These are phyloP conservation scores for Aegilops umbellulata DNA, from an alignment of 176 grass and related monocot genomes.

Conservation along the genomic window DNA sequence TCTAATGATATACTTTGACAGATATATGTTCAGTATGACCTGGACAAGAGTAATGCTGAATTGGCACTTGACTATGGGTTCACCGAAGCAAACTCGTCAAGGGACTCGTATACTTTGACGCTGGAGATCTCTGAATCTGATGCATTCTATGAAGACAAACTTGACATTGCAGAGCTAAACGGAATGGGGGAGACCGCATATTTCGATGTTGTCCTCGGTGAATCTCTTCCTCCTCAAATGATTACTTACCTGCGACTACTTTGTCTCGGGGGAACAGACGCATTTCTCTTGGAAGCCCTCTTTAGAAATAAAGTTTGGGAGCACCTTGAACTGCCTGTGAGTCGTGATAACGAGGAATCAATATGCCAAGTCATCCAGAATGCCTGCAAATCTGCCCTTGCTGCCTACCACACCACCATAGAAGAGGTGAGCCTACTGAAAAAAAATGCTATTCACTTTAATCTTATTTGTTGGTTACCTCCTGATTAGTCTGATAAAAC, in stretches of 20 bases:
- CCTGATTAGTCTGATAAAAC: constrained; percentile 11
- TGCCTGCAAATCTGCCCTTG: constrained; percentile 85
- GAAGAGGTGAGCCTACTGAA: constrained; percentile 58
- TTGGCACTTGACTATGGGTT: constrained; percentile 87
- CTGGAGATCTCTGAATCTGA: constrained; percentile 86
- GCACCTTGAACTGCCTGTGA: constrained; percentile 88
- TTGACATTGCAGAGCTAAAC: constrained; percentile 87
- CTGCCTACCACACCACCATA: constrained; percentile 64
- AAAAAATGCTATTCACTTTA: constrained; percentile 15
- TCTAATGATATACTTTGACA: constrained; percentile 28
- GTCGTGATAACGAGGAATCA: constrained; percentile 83
- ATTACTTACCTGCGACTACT: constrained; percentile 82
- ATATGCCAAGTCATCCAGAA: constrained; percentile 74
- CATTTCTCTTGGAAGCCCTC: constrained; percentile 89
- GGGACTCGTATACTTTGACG: constrained; percentile 79
- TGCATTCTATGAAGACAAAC: constrained; percentile 89
- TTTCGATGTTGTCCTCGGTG: constrained; percentile 69
- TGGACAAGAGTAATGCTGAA: constrained; percentile 89
- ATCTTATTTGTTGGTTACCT: constrained; percentile 20
- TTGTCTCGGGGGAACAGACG: constrained; percentile 86
- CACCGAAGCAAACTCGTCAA: constrained; percentile 60
- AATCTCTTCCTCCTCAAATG: constrained; percentile 66
- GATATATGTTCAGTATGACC: constrained; percentile 88
- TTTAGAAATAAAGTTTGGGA: constrained; percentile 89
- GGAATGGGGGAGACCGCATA: constrained; percentile 78